These are phyloP conservation scores for Peterozyma toletana DNA, from an alignment of 805 yeast species.

Conservation along the genomic window DNA sequence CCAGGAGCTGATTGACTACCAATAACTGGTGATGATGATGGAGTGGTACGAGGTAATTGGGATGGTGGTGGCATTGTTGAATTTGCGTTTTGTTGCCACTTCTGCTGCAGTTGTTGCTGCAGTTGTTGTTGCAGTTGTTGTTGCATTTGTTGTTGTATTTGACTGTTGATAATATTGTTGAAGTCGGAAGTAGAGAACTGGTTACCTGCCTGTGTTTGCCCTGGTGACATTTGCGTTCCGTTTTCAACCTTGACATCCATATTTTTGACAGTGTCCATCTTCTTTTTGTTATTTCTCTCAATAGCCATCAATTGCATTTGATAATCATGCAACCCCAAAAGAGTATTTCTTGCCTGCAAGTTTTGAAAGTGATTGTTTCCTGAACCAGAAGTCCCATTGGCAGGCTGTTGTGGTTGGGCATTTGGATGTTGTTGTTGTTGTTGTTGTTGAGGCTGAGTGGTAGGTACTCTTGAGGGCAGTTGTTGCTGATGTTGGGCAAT, in stretches of 20 bases:
- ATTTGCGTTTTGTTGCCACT: not conserved
- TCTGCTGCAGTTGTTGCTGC: conserved; percentile 6
- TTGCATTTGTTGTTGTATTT: conserved; percentile 14
- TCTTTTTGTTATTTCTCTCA: conserved; percentile 69
- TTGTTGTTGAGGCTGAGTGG: conserved; percentile 10
- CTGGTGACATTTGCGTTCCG: not conserved
- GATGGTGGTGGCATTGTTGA: conserved; percentile 19
- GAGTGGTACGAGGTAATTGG: conserved; percentile 11
- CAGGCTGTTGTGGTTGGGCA: conserved; percentile 1
- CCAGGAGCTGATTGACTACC: conserved; percentile 1
- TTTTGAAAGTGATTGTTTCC: conserved; percentile 4
- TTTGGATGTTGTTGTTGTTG: conserved; percentile 10
- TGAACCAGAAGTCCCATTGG: not conserved
- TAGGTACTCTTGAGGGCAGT: conserved; percentile 12
- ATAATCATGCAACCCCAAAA: conserved; percentile 52
- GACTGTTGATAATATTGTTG: conserved; percentile 12
- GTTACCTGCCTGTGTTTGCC: conserved; percentile 1
- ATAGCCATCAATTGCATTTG: conserved; percentile 71
- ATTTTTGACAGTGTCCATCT: conserved; percentile 46
- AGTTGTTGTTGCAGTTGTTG: conserved; percentile 7
- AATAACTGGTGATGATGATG: conserved; percentile 14
- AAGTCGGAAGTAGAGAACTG: conserved; percentile 12
- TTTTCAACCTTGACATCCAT: conserved; percentile 16
- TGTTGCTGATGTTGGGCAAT: conserved; percentile 9
- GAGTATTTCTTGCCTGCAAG: conserved; percentile 6